Evolutionary conservation across 2,329 filamentous ascomycete species (phyloP), one percentile per base, ranked within the genome.

Genomic region (Macrophomina tecta): DNA sequence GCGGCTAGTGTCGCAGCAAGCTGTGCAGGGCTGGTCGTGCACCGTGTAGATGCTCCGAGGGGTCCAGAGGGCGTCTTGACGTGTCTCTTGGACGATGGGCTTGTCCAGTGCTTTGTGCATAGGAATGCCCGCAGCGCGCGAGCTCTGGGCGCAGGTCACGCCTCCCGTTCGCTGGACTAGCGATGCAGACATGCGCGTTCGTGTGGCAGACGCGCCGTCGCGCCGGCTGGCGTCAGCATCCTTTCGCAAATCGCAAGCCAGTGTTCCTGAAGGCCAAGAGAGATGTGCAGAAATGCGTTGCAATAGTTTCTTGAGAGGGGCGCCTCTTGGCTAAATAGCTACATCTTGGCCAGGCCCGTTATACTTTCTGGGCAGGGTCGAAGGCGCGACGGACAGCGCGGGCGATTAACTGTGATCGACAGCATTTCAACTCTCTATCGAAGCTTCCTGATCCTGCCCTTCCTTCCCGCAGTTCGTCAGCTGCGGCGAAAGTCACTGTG

Each of bases 291-390:
- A 60, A 34, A n/a, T 28, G 36, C 53, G 55, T 8, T n/a, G 55
- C 55, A 11, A 61, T 58, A 16, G 36, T 58, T 42, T 58, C 40
- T 28, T 61, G 36, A 23, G 42, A n/a, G 42, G 38, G 36, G 56
- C 28, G 40, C 28, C 28, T 48, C 56, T 61, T 61, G 56, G 56
- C 56, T 18, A 48, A 61, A 61, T 48, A 36, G 56, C 5, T 28
- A 32, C 28, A 28, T 51, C 58, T 62, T 62, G 58, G 58, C 58
- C 58, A 5, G 45, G 28, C 30, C 8, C 5, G 14, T 38, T 62
- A 62, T 42, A 38, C n/a, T 62, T 62, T 62, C 58, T 62, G 18
- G 58, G 58, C 58, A 62, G 58, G 58, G 49, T 42, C 30, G 32
- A 49, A 30, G 45, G 58, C 42, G 58, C 58, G 45, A 62, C 58